phyloP scores from a whole-genome alignment of 495 filamentous ascomycete genomes.

The Aspergillus mulundensis region DNA sequence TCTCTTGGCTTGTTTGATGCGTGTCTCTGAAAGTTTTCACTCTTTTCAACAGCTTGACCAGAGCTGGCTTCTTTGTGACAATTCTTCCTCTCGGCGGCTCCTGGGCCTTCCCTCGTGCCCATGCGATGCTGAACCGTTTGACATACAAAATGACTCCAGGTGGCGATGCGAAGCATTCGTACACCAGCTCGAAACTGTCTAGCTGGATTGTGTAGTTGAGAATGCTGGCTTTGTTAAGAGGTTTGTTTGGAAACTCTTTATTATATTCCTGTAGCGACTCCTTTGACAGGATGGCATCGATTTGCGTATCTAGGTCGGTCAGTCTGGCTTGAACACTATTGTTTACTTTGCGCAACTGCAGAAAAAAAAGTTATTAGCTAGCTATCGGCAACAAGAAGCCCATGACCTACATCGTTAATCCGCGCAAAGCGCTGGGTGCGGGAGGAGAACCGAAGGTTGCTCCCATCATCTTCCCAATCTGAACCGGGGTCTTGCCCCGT shows the following conservation, averaged over 20 bases:
- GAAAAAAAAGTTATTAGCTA: slow-evolving; percentile 6
- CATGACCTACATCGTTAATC: neutral
- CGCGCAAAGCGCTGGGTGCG: slow-evolving; percentile 10
- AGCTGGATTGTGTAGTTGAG: slow-evolving; percentile 33
- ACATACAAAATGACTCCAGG: slow-evolving; percentile 33
- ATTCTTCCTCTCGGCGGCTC: slow-evolving; percentile 17
- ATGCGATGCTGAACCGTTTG: slow-evolving; percentile 32
- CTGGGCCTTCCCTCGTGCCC: slow-evolving; percentile 24
- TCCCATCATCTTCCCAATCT: slow-evolving; percentile 36
- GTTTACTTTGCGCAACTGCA: slow-evolving; percentile 25
- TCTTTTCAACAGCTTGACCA: slow-evolving; percentile 19
- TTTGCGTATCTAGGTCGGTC: slow-evolving; percentile 36
- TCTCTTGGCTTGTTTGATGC: slow-evolving; percentile 1
- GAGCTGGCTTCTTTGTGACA: slow-evolving; percentile 14
- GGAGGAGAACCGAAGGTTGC: slow-evolving; percentile 32
- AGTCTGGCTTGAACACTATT: slow-evolving; percentile 19
- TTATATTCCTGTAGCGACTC: slow-evolving; percentile 22
- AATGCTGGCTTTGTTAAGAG: slow-evolving; percentile 21
- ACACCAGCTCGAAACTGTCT: slow-evolving; percentile 36
- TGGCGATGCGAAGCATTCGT: slow-evolving; percentile 24
- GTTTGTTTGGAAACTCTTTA: slow-evolving; percentile 4
- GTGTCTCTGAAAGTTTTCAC: neutral
- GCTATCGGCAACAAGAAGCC: neutral
- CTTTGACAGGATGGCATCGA: slow-evolving; percentile 33
- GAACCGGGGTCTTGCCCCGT: slow-evolving; percentile 10